Conservation (phyloP, 163 green algal species). For the Chloroidium sp. region DNA sequence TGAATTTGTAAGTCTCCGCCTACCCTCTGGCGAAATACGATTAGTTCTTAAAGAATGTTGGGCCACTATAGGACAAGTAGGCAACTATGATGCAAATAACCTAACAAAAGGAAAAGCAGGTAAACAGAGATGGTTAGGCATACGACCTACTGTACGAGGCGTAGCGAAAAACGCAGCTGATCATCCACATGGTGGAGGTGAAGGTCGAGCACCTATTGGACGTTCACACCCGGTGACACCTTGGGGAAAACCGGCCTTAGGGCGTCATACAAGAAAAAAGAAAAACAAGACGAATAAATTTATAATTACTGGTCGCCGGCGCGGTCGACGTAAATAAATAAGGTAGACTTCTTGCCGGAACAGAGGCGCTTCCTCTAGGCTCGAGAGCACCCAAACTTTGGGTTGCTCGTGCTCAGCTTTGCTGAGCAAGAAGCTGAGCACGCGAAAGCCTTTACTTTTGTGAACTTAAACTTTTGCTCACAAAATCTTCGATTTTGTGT, state of each 20-base stretch:
- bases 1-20: conserved; percentile 37
- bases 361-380: no score
- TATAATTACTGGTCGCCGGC: conserved; percentile 23
- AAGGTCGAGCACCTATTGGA: conserved; percentile 50
- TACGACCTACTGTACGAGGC: conserved; percentile 40
- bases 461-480: no score
- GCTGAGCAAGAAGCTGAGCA: no score
- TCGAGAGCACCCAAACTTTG: no score
- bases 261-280: conserved; percentile 31
- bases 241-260: conserved; percentile 48
- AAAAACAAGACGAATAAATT: conserved; percentile 40
- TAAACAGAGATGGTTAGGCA: conserved; percentile 46
- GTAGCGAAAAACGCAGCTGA: conserved; percentile 51
- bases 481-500: no score
- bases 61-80: conserved; percentile 53
- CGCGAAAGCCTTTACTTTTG: no score
- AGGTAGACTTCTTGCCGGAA: no score
- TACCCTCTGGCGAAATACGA: conserved; percentile 48
- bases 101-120: conserved; percentile 52
- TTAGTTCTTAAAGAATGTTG: conserved; percentile 50
- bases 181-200: conserved; percentile 49
- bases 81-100: conserved; percentile 47
- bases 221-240: conserved; percentile 40
- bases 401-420: no score
- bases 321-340: no score